Evolutionary conservation across 257 asterid species (phyloP).

Genomic region (Plantago major): DNA sequence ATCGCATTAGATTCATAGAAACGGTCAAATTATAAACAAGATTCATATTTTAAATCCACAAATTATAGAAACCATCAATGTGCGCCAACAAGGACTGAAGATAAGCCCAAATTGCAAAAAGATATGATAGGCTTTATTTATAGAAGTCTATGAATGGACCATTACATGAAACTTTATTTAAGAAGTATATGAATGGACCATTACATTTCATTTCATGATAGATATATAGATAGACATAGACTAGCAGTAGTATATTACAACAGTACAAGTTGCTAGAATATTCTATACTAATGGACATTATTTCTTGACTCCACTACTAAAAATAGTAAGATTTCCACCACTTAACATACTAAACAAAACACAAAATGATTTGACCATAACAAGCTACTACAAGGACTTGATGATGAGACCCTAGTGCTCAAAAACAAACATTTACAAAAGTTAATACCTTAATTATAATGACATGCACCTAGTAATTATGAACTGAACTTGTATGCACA

Average conservation of each 20-base stretch:
- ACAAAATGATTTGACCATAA: conserved; percentile 12
- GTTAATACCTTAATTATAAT: conserved; percentile 20
- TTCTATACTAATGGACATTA: conserved; percentile 10
- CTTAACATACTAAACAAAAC: conserved; percentile 15
- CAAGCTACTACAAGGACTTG: conserved; percentile 8
- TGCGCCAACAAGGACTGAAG: not conserved
- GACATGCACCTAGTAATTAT: conserved; percentile 4
- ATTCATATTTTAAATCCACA: too few species aligned
- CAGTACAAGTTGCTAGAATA: not conserved
- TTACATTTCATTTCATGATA: conserved; percentile 15
- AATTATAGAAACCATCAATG: too few species aligned
- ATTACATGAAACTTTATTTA: conserved; percentile 16
- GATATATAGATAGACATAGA: too few species aligned
- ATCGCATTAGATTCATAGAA: too few species aligned
- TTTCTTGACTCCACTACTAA: conserved; percentile 16
- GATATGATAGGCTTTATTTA: conserved; percentile 1
- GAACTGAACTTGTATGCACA: conserved; percentile 24
- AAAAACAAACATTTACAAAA: conserved; percentile 17
- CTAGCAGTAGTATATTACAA: conserved; percentile 8
- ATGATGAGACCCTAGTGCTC: not conserved
- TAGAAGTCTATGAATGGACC: conserved; percentile 5
- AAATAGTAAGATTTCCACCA: conserved; percentile 10
- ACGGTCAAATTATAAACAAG: too few species aligned
- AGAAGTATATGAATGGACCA: conserved; percentile 6
- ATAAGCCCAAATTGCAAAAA: conserved; percentile 6